Base-by-base conservation (phyloP, 2,329 filamentous ascomycete species). In the Fusarium sarcochroum region DNA sequence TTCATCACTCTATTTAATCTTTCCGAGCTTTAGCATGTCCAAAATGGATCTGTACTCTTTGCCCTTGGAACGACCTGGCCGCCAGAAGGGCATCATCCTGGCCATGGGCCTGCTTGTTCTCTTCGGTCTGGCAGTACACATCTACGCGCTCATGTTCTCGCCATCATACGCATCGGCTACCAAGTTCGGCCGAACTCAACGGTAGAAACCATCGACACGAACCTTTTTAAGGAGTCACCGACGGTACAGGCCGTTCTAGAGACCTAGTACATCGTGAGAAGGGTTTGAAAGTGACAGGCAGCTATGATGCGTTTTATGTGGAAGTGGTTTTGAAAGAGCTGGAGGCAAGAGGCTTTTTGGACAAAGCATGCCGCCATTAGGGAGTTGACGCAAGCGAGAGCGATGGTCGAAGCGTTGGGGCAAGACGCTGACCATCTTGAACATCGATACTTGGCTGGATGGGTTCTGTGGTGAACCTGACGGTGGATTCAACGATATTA, bases 391-490 rank as follows among this genome's bases (percentile, higher is more conserved):
- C 55, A 3, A 48, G 47, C 1, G 51, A 59, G 9, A 64, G 10
- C 58, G 58, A 40, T 71, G 66, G 68, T 13, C 34, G 3, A 10
- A 63, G n/a, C 61, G 57, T 1, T 34, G 68, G 5, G 63, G 63
- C 48, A 73, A 73, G 59, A 73, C 62, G 51, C 20, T 70, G n/a
- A 59, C 73, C 13, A 73, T 71, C 21, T 17, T 73, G 3, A 68
- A 73, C 27, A 58, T 72, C 17, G 70, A 17, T 35, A 15, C 3
- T 35, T 2, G 27, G 4, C 10, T 30, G 27, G 27, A 30, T 10
- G 27, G 10, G 27, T 5, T 30, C 15, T 14, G 8, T 35, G 34
- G 7, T 35, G 15, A 35, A 7, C 34, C 6, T 6, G 34, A 35
- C 15, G 7, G 4, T 9, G 15, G 8, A 35, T 17, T 35, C 15